Base-by-base conservation (phyloP, 2,329 filamentous ascomycete genomes). In the Thielaviopsis populi region DNA sequence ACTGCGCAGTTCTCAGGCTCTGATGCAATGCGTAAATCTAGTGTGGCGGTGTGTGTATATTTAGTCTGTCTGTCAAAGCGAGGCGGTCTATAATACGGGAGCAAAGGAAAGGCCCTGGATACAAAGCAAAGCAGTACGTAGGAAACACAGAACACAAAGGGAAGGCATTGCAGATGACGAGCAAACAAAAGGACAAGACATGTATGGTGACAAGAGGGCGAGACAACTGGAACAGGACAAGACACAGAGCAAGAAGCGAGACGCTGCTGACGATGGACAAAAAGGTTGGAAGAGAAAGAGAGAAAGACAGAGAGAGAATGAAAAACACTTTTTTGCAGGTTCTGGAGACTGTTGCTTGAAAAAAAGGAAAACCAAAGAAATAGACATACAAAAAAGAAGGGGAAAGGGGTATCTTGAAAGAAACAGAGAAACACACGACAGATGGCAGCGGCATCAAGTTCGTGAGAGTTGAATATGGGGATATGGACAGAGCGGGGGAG, bases 321-420 rank as follows among this genome's bases (percentile, higher is more conserved):
- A 53, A 37, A 40, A 40, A 37, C 33, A 37, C 33, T 37, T 37
- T 37, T 37, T 37, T 37, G 33, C 33, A 37, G 33, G 10, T 37
- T 37, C 33, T 37, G 33, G 33, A 8, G 41, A 67, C 43, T 56
- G 50, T 46, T 33, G 42, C 13, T 56, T 24, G 42, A 66, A 59
- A 59, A 33, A n/a, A 50, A 59, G 43, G 66, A 58, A 59, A 60
- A 68, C 33, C 24, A 65, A 58, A 62, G 63, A 67, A 66, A 65
- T 56, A 68, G n/a, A n/a, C n/a, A n/a, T n/a, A n/a, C n/a, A 67
- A 68, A 68, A 62, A 65, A 69, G 68, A 68, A 66, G 67, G 19
- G 22, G 43, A 42, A 40, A 19, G 30, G 42, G 43, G 40, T 19
- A 43, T 42, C 61, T 42, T 42, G 19, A 67, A 33, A 61, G 22